Percentiles rank a stretch among this genome's conserved stretches.
Evolutionary conservation across 805 yeast species (phyloP).

Genomic region (Vanderwaltozyma yarrowii): DNA sequence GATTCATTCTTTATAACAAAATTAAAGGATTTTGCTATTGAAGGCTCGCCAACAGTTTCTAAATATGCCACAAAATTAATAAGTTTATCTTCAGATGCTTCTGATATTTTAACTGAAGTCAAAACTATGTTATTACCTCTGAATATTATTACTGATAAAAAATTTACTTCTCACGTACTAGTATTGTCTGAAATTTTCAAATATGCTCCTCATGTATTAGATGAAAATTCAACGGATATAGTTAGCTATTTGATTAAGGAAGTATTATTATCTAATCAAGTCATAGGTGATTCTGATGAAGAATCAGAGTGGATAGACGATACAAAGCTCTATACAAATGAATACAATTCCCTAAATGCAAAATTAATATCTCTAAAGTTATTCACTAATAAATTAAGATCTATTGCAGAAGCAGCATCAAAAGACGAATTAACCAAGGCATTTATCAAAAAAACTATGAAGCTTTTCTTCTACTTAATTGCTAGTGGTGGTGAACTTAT

Average conservation of each 20-base stretch:
- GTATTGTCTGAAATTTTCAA: constrained; percentile 49
- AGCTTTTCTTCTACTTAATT: constrained; percentile 54
- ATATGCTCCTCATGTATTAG: constrained; percentile 38
- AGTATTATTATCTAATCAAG: constrained; percentile 44
- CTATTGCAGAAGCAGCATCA: constrained; percentile 24
- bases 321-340: constrained; percentile 16
- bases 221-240: constrained; percentile 45
- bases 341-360: constrained; percentile 31
- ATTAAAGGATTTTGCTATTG: constrained; percentile 36
- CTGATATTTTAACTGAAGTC: constrained; percentile 31
- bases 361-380: constrained; percentile 46
- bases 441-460: constrained; percentile 53
- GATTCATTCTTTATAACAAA: constrained; percentile 33
- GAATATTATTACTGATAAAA: constrained; percentile 25
- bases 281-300: constrained; percentile 21
- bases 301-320: constrained; percentile 41
- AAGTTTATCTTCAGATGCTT: constrained; percentile 37
- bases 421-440: constrained; percentile 33
- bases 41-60: constrained; percentile 53
- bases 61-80: constrained; percentile 53
- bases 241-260: constrained; percentile 52
- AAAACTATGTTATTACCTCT: constrained; percentile 42
- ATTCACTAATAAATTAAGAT: constrained; percentile 49
- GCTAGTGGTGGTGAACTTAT: constrained; percentile 74
- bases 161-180: constrained; percentile 47